Base-by-base conservation (phyloP, 163 green algal species). In the Smithsoniella earleae region DNA sequence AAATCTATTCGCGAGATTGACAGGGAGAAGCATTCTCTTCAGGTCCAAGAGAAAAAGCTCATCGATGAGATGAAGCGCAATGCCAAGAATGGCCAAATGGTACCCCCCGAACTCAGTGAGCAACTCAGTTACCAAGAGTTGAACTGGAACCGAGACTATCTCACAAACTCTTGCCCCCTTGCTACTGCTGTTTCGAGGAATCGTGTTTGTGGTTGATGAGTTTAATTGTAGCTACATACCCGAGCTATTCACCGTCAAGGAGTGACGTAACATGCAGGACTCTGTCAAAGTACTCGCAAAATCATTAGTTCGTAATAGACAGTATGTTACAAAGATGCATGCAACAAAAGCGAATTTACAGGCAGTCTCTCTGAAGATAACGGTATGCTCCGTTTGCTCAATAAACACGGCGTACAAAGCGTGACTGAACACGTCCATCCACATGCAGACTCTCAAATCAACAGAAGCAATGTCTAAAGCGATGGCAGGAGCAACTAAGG, bases 201-300 rank as follows among this genome's bases (percentile, higher is more conserved):
- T 10, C 10, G 40, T 13, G 40, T 49, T 49, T 49, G 10, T 49
- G 40, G 13, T 22, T 13, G 40, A 10, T 22, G 40, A 40, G 8
- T 75, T 74, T 5, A 46, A 25, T 45, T n/a, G 22, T 10, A 49
- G 40, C 40, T 22, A 10, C 40, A n/a, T n/a, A n/a, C n/a, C n/a
- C n/a, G n/a, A n/a, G n/a, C 44, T 55, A 20, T 55, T 55, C 20
- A 20, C 20, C 44, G 20, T 55, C 44, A 55, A 27, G 44, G 20
- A 55, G 20, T 55, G 20, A 55, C 44, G 20, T n/a, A 66, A 66
- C 31, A 22, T 76, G 45, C 86, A 97, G 90, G 92, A 94, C 10
- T 91, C 93, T 0, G 92, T 97, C 27, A 94, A 95, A 73, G 91
- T 98, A 18, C 97, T 98, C 89, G 95, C 95, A 27, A 98, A 98